Percentiles rank a stretch among this genome's conserved stretches.
phyloP scores from a whole-genome alignment of 495 filamentous ascomycete species.

The Pyronema omphalodes region DNA sequence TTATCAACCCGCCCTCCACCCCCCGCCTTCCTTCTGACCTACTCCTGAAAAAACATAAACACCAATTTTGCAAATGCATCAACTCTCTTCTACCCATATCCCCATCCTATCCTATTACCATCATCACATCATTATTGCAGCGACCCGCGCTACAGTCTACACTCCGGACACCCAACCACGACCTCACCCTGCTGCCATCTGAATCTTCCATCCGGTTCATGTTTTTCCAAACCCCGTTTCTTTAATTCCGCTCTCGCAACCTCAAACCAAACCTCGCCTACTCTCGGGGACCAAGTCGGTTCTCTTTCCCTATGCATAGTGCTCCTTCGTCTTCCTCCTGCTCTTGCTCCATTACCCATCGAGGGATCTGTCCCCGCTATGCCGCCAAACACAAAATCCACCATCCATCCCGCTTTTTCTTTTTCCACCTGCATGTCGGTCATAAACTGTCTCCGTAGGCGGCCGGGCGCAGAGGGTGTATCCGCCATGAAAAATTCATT shows the following conservation, averaged over 20 bases:
- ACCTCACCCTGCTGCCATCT: constrained; percentile 20
- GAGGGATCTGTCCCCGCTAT: neutral
- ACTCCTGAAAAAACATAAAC: neutral
- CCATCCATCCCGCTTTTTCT: constrained; percentile 14
- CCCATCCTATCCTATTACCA: too few relatives aligned
- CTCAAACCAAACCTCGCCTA: constrained; percentile 37
- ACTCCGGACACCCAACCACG: constrained; percentile 21
- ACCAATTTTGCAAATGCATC: too few relatives aligned
- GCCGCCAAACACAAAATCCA: constrained; percentile 4
- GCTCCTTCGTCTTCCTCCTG: constrained; percentile 32
- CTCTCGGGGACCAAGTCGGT: constrained; percentile 30
- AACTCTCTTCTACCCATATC: too few relatives aligned
- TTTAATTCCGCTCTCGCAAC: constrained; percentile 22
- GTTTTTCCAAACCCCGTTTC: constrained; percentile 17
- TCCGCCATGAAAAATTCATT: constrained; percentile 24
- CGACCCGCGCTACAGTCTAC: neutral
- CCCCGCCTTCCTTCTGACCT: too few relatives aligned
- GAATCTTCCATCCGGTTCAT: constrained; percentile 19
- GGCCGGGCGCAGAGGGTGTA: constrained; percentile 7
- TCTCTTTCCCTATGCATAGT: constrained; percentile 22
- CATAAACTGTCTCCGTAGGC: constrained; percentile 23
- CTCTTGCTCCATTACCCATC: constrained; percentile 23
- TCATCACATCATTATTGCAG: too few relatives aligned
- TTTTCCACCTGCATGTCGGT: constrained; percentile 23
- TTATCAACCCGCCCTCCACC: too few relatives aligned